Evolutionary conservation across 2,329 filamentous ascomycete genomes (phyloP).

Genomic region (Apiospora phragmitis): DNA sequence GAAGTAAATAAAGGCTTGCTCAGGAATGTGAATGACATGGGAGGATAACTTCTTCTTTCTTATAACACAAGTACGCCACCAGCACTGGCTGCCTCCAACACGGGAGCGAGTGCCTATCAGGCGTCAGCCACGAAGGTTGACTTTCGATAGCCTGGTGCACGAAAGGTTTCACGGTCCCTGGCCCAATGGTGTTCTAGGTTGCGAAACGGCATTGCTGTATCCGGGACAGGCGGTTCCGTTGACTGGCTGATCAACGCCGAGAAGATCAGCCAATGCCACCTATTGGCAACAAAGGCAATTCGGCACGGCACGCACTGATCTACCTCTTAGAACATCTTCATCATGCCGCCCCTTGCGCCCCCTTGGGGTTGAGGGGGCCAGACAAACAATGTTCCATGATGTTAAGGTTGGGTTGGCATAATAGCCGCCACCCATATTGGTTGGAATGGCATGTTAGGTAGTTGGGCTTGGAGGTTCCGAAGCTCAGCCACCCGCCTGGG

Average conservation of each 20-base stretch:
- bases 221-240: background rate
- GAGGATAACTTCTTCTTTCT: background rate
- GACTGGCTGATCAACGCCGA: background rate
- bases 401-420: background rate
- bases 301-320: slow-evolving; percentile 2
- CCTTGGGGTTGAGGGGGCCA: background rate
- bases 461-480: background rate
- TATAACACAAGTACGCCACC: background rate
- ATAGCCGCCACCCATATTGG: background rate
- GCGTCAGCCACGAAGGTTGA: background rate
- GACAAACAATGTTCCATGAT: background rate
- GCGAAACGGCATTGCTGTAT: background rate
- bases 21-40: background rate
- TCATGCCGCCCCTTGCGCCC: background rate
- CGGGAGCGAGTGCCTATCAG: background rate
- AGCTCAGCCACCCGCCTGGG: background rate
- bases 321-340: background rate
- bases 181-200: background rate
- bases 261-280: background rate
- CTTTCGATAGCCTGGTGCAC: background rate
- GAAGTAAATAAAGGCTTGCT: background rate
- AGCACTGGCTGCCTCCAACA: background rate
- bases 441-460: background rate
- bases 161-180: background rate
- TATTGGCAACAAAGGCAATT: background rate